These are phyloP conservation scores for Darksidea phi DNA, from an alignment of 495 filamentous ascomycete species.

Conservation along the genomic window DNA sequence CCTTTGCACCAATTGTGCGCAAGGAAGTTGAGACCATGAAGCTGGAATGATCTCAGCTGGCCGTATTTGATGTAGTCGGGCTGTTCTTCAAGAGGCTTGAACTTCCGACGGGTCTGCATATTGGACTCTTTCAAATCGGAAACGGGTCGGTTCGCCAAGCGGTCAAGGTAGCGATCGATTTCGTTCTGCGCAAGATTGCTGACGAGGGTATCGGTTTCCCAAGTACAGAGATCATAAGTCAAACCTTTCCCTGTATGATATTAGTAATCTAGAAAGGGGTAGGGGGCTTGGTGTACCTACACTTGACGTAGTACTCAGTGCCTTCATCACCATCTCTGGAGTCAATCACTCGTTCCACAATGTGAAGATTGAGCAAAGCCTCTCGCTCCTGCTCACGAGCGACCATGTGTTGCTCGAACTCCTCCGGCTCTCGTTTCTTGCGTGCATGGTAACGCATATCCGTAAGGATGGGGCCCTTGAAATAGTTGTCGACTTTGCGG, in stretches of 20 bases:
- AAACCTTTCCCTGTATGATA: conserved; percentile 62
- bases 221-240: conserved; percentile 88
- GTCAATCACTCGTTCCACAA: conserved; percentile 89
- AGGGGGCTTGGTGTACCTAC: conserved; percentile 50
- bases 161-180: conserved; percentile 86
- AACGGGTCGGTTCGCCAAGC: conserved; percentile 68
- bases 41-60: conserved; percentile 87
- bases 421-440: conserved; percentile 65
- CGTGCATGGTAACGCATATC: conserved; percentile 17
- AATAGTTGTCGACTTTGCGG: conserved; percentile 90
- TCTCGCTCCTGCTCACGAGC: conserved; percentile 84
- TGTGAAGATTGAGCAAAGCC: conserved; percentile 77
- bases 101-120: conserved; percentile 64
- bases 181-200: conserved; percentile 75
- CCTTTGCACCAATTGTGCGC: conserved; percentile 89
- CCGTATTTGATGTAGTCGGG: conserved; percentile 83
- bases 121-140: conserved; percentile 76
- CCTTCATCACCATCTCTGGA: conserved; percentile 71
- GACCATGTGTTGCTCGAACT: conserved; percentile 85
- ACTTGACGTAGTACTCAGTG: conserved; percentile 87
- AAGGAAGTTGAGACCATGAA: conserved; percentile 90
- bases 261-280: conserved; percentile 31
- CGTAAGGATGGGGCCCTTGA: conserved; percentile 59
- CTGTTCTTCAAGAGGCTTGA: conserved; percentile 72
- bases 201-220: conserved; percentile 77